Conservation (phyloP, 768 basidiomycete genomes). For the Kondoa subrosea region DNA sequence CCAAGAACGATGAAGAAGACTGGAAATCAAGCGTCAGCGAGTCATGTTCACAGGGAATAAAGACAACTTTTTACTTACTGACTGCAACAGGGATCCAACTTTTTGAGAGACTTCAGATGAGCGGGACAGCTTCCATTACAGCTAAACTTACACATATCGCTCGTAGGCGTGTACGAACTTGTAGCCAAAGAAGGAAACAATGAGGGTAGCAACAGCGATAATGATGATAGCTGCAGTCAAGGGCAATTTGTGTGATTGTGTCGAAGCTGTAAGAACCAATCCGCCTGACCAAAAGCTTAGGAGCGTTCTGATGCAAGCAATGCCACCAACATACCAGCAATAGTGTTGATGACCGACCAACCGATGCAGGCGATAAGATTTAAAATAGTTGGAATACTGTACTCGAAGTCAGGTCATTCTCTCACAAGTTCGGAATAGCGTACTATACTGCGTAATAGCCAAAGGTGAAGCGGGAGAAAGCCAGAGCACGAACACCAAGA, state of each 20-base stretch:
- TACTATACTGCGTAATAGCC: conserved; percentile 26
- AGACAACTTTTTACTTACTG: conserved; percentile 2
- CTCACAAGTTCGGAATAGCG: neutral
- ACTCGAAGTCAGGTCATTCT: neutral
- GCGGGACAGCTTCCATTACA: no score
- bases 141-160: no score
- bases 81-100: conserved; percentile 21
- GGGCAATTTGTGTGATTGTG: conserved; percentile 29
- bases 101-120: no score
- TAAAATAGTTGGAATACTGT: conserved; percentile 31
- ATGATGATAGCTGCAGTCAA: conserved; percentile 37
- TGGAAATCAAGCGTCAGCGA: no score
- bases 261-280: conserved; percentile 26
- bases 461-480: conserved; percentile 31
- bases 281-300: conserved; percentile 30
- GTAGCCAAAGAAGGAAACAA: conserved; percentile 35
- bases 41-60: neutral
- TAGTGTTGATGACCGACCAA: conserved; percentile 31
- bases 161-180: conserved; percentile 36
- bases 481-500: conserved; percentile 11
- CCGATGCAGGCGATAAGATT: conserved; percentile 38
- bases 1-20: no score
- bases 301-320: conserved; percentile 16
- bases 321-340: conserved; percentile 26
- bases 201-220: conserved; percentile 36